Evolutionary conservation across 768 basidiomycete species (phyloP).

Genomic region (Calvatia gigantea): DNA sequence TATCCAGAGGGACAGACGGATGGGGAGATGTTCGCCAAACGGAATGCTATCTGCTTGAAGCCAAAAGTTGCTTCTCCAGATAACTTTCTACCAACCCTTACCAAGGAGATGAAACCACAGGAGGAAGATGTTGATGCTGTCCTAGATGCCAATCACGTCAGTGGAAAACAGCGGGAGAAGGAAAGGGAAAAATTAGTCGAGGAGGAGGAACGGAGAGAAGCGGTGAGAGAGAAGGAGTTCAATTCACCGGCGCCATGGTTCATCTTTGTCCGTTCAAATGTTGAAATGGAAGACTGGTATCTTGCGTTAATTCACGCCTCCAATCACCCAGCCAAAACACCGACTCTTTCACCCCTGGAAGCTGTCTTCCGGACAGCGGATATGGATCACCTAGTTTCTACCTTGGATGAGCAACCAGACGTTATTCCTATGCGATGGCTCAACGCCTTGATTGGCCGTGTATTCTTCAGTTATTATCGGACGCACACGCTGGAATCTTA

Average conservation of each 20-base stretch:
- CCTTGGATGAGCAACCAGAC: slow-evolving; percentile 90
- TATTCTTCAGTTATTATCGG: slow-evolving; percentile 90
- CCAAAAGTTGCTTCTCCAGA: slow-evolving; percentile 38
- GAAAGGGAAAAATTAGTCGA: slow-evolving; percentile 32
- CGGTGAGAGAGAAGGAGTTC: slow-evolving; percentile 47
- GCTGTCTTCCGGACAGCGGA: slow-evolving; percentile 70
- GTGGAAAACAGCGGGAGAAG: slow-evolving; percentile 31
- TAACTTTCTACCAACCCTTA: slow-evolving; percentile 43
- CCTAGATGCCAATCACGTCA: slow-evolving; percentile 22
- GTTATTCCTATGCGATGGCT: slow-evolving; percentile 98
- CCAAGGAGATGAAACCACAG: slow-evolving; percentile 48
- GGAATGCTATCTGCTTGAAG: slow-evolving; percentile 81
- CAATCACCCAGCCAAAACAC: slow-evolving; percentile 56
- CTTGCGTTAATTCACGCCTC: slow-evolving; percentile 75
- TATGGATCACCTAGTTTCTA: slow-evolving; percentile 80
- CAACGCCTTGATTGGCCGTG: slow-evolving; percentile 87
- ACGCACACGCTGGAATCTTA: slow-evolving; percentile 79
- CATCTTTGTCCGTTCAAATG: slow-evolving; percentile 83
- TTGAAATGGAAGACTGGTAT: slow-evolving; percentile 99
- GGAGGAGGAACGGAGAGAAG: slow-evolving; percentile 39
- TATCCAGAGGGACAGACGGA: slow-evolving; percentile 75
- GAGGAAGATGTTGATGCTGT: slow-evolving; percentile 28
- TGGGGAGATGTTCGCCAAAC: slow-evolving; percentile 87
- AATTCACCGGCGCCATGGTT: slow-evolving; percentile 76
- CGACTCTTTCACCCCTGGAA: slow-evolving; percentile 56